Evolutionary conservation across 371 early-diverging fungal genomes (phyloP).

Genomic region (Synchytrium microbalum): DNA sequence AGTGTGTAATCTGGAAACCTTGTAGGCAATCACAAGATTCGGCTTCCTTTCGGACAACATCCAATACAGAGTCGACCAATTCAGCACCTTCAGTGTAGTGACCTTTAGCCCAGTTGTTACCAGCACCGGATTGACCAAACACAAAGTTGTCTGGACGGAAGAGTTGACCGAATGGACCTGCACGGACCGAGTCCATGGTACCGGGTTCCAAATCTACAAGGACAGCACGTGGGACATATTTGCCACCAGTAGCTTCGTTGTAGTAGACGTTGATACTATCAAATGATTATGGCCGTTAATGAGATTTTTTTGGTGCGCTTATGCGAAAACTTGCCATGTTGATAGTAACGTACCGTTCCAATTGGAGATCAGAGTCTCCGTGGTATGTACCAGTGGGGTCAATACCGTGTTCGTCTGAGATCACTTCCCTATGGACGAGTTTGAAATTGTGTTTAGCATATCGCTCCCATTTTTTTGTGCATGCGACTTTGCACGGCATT

Average conservation of each 20-base stretch:
- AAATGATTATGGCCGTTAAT: not conserved
- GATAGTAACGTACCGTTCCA: conserved; percentile 57
- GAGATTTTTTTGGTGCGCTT: conserved; percentile 64
- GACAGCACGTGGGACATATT: conserved; percentile 88
- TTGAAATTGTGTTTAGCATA: no score
- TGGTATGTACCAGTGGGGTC: conserved; percentile 47
- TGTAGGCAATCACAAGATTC: conserved; percentile 88
- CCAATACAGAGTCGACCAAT: conserved; percentile 84
- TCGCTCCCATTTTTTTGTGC: no score
- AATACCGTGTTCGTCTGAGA: conserved; percentile 65
- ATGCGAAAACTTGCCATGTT: conserved; percentile 60
- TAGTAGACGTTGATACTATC: conserved; percentile 92
- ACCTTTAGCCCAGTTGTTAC: conserved; percentile 98
- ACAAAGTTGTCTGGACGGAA: conserved; percentile 83
- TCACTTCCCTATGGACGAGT: conserved; percentile 64
- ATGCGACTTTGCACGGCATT: no score
- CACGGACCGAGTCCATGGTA: conserved; percentile 91
- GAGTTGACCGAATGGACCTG: conserved; percentile 49
- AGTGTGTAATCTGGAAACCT: conserved; percentile 94
- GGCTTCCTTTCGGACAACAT: conserved; percentile 86
- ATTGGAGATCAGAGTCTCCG: conserved; percentile 83
- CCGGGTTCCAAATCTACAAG: conserved; percentile 99
- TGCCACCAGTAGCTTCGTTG: conserved; percentile 65
- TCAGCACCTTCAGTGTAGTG: conserved; percentile 98
- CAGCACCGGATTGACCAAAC: conserved; percentile 87